Evolutionary conservation across 257 asterid genomes (phyloP).

Genomic region (Solanum microdontum): DNA sequence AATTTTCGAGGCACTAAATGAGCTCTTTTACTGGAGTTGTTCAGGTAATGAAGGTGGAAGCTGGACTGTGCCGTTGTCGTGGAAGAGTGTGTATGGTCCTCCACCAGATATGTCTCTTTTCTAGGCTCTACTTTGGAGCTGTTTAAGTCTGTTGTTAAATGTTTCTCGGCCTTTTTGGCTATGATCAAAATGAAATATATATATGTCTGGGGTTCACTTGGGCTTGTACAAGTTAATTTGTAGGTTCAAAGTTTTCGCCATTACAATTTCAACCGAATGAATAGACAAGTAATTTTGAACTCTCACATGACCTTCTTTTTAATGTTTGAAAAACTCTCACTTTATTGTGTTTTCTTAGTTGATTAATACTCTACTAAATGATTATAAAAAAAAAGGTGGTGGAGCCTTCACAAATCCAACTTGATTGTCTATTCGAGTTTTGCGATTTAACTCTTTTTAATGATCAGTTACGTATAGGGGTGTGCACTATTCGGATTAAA

Average conservation of each 20-base stretch:
- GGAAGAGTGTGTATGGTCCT: conserved; percentile 93
- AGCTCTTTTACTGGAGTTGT: background rate
- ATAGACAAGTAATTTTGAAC: background rate
- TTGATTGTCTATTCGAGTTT: too few species aligned
- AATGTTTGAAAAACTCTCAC: too few species aligned
- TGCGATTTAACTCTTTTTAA: too few species aligned
- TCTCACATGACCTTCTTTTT: background rate
- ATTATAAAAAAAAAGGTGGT: too few species aligned
- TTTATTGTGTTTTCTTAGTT: too few species aligned
- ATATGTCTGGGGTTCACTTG: background rate
- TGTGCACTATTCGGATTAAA: too few species aligned
- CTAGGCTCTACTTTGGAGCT: conserved; percentile 16
- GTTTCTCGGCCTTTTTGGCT: background rate
- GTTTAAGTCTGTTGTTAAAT: background rate
- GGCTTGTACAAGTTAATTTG: background rate
- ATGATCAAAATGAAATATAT: background rate
- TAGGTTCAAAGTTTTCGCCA: background rate
- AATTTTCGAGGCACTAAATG: background rate
- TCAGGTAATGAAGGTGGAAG: conserved; percentile 45
- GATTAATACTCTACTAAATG: too few species aligned
- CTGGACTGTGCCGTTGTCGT: conserved; percentile 74
- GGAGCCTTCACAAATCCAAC: too few species aligned
- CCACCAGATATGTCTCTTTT: conserved; percentile 71
- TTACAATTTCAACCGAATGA: background rate
- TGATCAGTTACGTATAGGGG: too few species aligned